These are phyloP conservation scores for Cystofilobasidium ferigula DNA, from an alignment of 768 basidiomycete species.

Conservation along the genomic window DNA sequence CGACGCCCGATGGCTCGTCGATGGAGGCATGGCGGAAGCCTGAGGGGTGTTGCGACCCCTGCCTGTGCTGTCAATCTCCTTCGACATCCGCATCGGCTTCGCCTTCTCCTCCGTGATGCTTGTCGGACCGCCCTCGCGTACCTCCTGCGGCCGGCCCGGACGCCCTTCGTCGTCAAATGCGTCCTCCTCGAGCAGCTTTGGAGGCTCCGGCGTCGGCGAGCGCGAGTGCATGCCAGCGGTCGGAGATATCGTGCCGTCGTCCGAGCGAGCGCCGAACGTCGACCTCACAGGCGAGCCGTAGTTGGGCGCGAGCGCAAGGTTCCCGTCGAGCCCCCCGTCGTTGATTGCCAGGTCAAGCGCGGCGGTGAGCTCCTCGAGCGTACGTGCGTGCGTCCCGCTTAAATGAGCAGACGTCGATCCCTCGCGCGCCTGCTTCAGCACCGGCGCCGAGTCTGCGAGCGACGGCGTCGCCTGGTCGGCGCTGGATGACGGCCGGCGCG, in stretches of 20 bases:
- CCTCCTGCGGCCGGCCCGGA: too few species aligned
- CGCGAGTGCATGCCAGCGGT: neutral
- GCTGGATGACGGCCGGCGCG: conserved; percentile 33
- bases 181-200: too few species aligned
- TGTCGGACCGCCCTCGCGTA: neutral
- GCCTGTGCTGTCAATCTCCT: neutral
- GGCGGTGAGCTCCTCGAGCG: conserved; percentile 41
- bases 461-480: conserved; percentile 48
- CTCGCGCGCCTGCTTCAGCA: conserved; percentile 41
- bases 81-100: neutral
- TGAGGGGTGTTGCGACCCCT: neutral
- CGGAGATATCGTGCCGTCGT: neutral
- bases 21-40: neutral
- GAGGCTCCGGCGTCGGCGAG: too few species aligned
- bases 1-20: neutral
- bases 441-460: conserved; percentile 54
- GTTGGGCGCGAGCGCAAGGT: neutral
- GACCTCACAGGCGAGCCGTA: neutral
- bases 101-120: neutral
- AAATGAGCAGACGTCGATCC: neutral
- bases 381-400: conserved; percentile 33
- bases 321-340: conserved; percentile 30
- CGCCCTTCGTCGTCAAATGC: too few species aligned
- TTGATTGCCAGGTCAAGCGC: conserved; percentile 41
- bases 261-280: neutral